Evolutionary conservation across 2,329 filamentous ascomycete genomes (phyloP).

Genomic region (Fusarium dlaminii): DNA sequence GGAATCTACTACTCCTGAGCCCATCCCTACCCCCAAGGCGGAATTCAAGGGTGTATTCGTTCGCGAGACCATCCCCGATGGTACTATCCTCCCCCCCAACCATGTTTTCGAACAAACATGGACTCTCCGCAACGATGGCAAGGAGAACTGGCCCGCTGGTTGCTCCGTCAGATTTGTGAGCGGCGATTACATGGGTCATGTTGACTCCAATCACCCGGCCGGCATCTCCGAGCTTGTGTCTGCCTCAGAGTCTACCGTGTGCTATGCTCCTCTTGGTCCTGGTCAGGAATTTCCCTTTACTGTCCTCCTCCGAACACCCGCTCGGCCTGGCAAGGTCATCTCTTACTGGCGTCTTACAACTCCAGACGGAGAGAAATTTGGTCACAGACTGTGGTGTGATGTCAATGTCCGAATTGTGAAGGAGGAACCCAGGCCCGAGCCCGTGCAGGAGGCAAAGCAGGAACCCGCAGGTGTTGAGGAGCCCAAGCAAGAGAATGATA

Average conservation of each 20-base stretch:
- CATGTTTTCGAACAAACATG: conserved; percentile 88
- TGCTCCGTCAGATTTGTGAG: conserved; percentile 92
- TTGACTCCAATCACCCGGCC: conserved; percentile 82
- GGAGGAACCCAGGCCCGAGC: conserved; percentile 38
- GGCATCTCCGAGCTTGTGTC: conserved; percentile 79
- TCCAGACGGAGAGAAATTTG: conserved; percentile 82
- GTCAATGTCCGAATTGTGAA: conserved; percentile 71
- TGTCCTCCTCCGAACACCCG: conserved; percentile 83
- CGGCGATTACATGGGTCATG: conserved; percentile 95
- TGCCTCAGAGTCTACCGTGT: conserved; percentile 84
- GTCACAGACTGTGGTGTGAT: conserved; percentile 95
- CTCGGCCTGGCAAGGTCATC: conserved; percentile 79
- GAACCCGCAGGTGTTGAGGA: conserved; percentile 31
- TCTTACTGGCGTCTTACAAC: conserved; percentile 97
- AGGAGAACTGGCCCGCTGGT: conserved; percentile 82
- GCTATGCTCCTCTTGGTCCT: conserved; percentile 73
- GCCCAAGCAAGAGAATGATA: conserved; percentile 47
- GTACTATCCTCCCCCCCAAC: conserved; percentile 75
- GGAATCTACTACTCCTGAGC: conserved; percentile 38
- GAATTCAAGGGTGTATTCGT: conserved; percentile 71
- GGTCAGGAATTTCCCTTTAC: conserved; percentile 84
- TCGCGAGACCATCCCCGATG: conserved; percentile 81
- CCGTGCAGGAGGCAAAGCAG: conserved; percentile 40
- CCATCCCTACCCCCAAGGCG: conserved; percentile 39
- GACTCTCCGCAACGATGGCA: conserved; percentile 88